Evolutionary conservation across 352 stramenopile species (phyloP), one percentile per base, ranked within the genome.

Genomic region (Pythium graminicola): DNA sequence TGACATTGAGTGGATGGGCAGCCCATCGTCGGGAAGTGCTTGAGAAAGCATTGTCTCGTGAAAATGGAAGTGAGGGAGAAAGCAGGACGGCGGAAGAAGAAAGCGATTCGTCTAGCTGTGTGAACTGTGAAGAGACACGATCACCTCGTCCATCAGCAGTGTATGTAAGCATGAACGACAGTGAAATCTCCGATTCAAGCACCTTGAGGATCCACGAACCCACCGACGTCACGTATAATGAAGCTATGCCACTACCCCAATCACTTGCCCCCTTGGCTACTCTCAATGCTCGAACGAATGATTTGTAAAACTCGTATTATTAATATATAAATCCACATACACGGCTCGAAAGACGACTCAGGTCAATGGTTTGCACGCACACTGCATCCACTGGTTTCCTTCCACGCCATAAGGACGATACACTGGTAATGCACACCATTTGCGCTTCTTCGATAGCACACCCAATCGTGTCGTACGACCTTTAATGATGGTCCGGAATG

Each of bases 1-100:
- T 56, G 17, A 56, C 24, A 11, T 31, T 56, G 9, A 31, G 26
- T 4, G 49, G 49, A n/a, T 56, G 49, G 49, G 49, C 47, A 20
- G 31, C 36, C 7, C 28, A 48, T 20, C 49, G 49, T 17, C 49
- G 49, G 13, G 49, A 48, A 16, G 27, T 56, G 24, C 47, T 56
- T 28, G 39, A 47, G 27, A 56, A 56, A 22, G 49, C 47, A 35
- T 22, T 23, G 2, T 36, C 49, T 4, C 38, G 17, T 8, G n/a
- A 49, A 19, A 10, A n/a, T 9, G 38, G 33, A 8, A 22, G 27
- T 6, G 14, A 17, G 1, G 43, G 17, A 10, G 43, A 50, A 19
- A 50, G 43, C 43, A 39, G 27, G n/a, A 50, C 43, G 26, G 26
- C 17, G 1, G 38, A 44, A 11, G n/a, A 27, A 26, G 17, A 27